Percentiles rank a stretch among this genome's conserved stretches.
Evolutionary conservation across 768 basidiomycete genomes (phyloP).

Genomic region (Dentipellis fragilis): DNA sequence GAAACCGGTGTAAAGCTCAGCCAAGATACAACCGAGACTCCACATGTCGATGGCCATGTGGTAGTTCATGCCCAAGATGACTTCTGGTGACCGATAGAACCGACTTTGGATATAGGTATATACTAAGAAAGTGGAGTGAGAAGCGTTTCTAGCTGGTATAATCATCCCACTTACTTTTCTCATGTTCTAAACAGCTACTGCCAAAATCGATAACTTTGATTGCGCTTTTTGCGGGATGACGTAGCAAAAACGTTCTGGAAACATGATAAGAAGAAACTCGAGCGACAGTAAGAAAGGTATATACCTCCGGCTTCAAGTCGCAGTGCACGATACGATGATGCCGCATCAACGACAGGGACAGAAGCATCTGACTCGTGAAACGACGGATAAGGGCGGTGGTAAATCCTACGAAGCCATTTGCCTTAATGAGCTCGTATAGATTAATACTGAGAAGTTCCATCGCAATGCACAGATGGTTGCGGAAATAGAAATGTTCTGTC

Average conservation of each 20-base stretch:
- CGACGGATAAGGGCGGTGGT: conserved; percentile 90
- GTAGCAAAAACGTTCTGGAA: conserved; percentile 81
- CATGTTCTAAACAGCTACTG: conserved; percentile 95
- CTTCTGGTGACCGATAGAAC: conserved; percentile 99
- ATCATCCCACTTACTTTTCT: conserved; percentile 69
- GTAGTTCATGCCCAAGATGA: conserved; percentile 98
- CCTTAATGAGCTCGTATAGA: conserved; percentile 97
- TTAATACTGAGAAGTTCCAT: conserved; percentile 98
- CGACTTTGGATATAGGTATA: conserved; percentile 99
- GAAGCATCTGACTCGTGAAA: conserved; percentile 92
- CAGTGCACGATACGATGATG: conserved; percentile 98
- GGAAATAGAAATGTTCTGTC: conserved; percentile 98
- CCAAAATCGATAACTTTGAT: conserved; percentile 99
- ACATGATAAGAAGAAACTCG: not conserved
- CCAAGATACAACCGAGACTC: conserved; percentile 97
- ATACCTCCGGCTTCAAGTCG: conserved; percentile 95
- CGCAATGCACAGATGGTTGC: conserved; percentile 94
- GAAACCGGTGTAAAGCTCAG: conserved; percentile 94
- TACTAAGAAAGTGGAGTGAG: conserved; percentile 38
- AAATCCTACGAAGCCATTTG: conserved; percentile 98
- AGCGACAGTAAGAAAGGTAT: conserved; percentile 13
- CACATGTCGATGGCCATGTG: conserved; percentile 99
- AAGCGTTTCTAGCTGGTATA: not conserved
- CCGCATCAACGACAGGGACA: conserved; percentile 86
- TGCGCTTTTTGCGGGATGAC: conserved; percentile 91